phyloP scores from a whole-genome alignment of 345 rosid species.

The Ceriops decandra region DNA sequence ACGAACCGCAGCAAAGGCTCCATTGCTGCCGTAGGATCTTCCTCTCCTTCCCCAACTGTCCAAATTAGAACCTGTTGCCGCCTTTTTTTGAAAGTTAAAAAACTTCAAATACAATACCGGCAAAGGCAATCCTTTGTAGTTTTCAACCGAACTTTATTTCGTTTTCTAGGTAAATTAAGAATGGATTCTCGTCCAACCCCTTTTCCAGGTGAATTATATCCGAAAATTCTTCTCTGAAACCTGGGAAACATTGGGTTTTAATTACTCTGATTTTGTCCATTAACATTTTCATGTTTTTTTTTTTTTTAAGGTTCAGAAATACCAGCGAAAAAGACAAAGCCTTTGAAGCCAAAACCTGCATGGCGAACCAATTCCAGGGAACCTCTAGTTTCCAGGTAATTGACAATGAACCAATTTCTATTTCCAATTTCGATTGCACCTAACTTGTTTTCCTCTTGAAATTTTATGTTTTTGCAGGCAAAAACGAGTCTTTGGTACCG shows the following conservation, averaged over 20 bases:
- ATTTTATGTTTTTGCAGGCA: slow-evolving; percentile 16
- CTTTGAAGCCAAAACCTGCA: not conserved
- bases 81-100: no score
- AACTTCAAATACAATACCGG: no score
- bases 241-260: not conserved
- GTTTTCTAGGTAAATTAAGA: not conserved
- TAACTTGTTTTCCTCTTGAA: not conserved
- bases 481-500: slow-evolving; percentile 20
- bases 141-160: no score
- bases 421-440: not conserved
- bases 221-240: no score
- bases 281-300: not conserved
- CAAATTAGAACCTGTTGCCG: no score
- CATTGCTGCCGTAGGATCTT: no score
- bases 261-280: not conserved
- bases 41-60: no score
- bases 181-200: slow-evolving; percentile 14
- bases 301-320: no score
- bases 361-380: slow-evolving; percentile 6
- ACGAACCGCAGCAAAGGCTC: no score
- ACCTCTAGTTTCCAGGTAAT: slow-evolving; percentile 11
- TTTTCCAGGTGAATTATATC: not conserved
- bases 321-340: not conserved
- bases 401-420: not conserved
- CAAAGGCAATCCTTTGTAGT: no score